These are phyloP conservation scores for Zygoascus flipseniorum DNA, from an alignment of 805 yeast genomes.

Conservation along the genomic window DNA sequence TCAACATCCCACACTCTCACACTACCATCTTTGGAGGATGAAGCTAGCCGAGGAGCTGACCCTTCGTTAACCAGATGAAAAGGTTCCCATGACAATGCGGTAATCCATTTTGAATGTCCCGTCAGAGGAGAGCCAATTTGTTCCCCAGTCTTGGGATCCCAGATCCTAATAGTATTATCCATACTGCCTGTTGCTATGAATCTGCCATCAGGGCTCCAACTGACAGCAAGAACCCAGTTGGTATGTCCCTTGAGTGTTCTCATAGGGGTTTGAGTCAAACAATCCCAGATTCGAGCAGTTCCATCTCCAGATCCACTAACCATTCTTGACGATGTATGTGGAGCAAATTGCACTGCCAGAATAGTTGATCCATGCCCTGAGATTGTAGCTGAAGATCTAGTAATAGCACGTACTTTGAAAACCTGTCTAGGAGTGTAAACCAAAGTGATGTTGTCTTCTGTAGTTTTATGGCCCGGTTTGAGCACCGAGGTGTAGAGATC, in stretches of 20 bases:
- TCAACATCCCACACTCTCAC: slow-evolving; percentile 83
- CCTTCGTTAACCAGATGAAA: slow-evolving; percentile 61
- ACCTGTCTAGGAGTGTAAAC: slow-evolving; percentile 93
- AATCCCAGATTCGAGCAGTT: slow-evolving; percentile 95
- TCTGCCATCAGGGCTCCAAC: slow-evolving; percentile 89
- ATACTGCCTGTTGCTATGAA: slow-evolving; percentile 91
- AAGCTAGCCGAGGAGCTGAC: slow-evolving; percentile 57
- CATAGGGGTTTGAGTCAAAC: slow-evolving; percentile 87
- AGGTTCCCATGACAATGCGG: slow-evolving; percentile 92
- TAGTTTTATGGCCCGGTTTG: slow-evolving; percentile 77
- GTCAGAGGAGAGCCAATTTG: slow-evolving; percentile 61
- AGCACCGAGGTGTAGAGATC: slow-evolving; percentile 73
- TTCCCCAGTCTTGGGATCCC: slow-evolving; percentile 74
- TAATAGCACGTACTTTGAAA: slow-evolving; percentile 84
- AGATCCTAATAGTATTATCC: slow-evolving; percentile 82
- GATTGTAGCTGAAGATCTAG: slow-evolving; percentile 85
- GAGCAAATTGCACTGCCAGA: slow-evolving; percentile 88
- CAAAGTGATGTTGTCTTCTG: slow-evolving; percentile 88
- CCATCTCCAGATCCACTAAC: slow-evolving; percentile 95
- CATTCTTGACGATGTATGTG: slow-evolving; percentile 73
- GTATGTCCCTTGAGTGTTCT: slow-evolving; percentile 74
- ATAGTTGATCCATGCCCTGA: slow-evolving; percentile 95
- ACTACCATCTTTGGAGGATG: slow-evolving; percentile 89
- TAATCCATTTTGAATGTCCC: slow-evolving; percentile 88
- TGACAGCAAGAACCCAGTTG: slow-evolving; percentile 89